phyloP scores from a whole-genome alignment of 257 asterid genomes.

The Solanum peruvianum region DNA sequence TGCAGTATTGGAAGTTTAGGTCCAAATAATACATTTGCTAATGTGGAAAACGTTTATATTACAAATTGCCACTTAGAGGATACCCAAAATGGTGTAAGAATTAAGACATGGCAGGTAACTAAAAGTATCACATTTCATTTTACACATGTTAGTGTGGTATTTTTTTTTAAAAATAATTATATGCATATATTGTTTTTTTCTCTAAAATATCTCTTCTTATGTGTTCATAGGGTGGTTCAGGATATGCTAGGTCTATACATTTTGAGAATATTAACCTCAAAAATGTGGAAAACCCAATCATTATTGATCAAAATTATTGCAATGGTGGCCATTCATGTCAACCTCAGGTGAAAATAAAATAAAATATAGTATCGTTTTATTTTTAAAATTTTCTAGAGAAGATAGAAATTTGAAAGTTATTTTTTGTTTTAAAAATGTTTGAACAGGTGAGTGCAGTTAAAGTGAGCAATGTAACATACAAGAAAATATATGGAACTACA shows the following conservation, averaged over 20 bases:
- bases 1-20: slow-evolving; percentile 12
- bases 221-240: slow-evolving; percentile 6
- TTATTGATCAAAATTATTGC: slow-evolving; percentile 12
- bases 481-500: background rate
- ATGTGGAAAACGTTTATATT: background rate
- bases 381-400: background rate
- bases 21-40: background rate
- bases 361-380: too few species aligned
- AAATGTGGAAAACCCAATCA: slow-evolving; percentile 5
- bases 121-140: background rate
- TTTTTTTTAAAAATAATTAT: background rate
- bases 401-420: background rate
- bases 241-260: background rate
- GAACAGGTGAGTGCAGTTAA: slow-evolving; percentile 1
- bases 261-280: slow-evolving; percentile 4
- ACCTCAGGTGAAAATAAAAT: background rate
- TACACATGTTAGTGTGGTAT: background rate
- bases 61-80: background rate
- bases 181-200: background rate
- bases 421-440: background rate
- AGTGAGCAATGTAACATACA: slow-evolving; percentile 3
- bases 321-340: background rate
- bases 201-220: background rate
- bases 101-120: slow-evolving; percentile 15
- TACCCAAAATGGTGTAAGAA: slow-evolving; percentile 10